Evolutionary conservation across 441 rosid genomes (phyloP), one percentile per base, ranked within the genome.

Genomic region (Bocquillonia castaneifolia): DNA sequence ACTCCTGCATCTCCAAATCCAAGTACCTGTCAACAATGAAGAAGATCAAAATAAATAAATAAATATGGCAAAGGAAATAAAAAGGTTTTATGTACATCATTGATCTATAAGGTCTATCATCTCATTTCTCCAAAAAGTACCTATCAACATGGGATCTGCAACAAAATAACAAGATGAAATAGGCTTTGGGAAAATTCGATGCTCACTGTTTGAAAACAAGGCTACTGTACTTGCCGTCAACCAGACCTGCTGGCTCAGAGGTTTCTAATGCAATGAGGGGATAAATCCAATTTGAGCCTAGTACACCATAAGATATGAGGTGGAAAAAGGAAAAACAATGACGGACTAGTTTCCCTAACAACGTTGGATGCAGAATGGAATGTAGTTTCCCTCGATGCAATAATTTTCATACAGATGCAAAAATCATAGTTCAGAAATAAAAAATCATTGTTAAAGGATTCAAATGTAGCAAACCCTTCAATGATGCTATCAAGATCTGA

Each of bases 1-100:
- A 93, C 62, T 90, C 96, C 5, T 77, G 79, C 98, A 90, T 93
- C 72, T 90, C 97, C 54, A 90, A 84, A 72, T 87, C 89, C 89
- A 86, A 73, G 74, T 80, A 86, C 28, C 98, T 92, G 80, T 29
- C 64, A 37, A 57, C 39, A 71, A 12, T 55, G 26, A 17, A 22
- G 54, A 52, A 31, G 26, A 12, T 10, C 51, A 28, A 57, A 37
- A 70, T 17, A 15, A 0, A 6, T 3, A 1, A 53, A 58, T 47
- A 0, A 67, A 36, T 22, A 23, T 50, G 47, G 64, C 31, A 44
- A 1, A 71, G 26, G 48, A 61, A 28, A 54, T 53, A 56, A 40
- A 64, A 52, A n/a, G 5, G 3, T 6, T 15, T 9, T 14, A 9
- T 17, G 37, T 12, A 44, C n/a, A 45, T 34, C 47, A 50, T 39